phyloP scores from a whole-genome alignment of 345 rosid species.

The Luvunga scandens region DNA sequence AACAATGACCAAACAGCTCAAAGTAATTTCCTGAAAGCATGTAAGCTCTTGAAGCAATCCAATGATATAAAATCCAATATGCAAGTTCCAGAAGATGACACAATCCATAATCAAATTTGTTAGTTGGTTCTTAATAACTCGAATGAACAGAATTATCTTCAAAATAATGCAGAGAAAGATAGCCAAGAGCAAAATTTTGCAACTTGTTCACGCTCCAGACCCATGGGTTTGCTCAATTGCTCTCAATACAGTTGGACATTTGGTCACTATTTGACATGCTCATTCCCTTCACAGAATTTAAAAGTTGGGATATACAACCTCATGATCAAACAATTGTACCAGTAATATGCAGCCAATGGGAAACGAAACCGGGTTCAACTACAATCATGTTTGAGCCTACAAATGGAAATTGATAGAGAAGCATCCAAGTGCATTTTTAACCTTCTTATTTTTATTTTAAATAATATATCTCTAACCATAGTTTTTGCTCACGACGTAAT shows the following conservation, averaged over 20 bases:
- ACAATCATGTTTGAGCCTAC: not conserved
- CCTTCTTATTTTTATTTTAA: not conserved
- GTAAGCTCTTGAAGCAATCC: not conserved
- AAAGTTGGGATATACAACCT: not conserved
- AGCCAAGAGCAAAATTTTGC: not conserved
- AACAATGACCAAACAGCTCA: not conserved
- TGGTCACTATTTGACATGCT: not conserved
- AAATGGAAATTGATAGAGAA: not conserved
- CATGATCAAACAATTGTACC: not conserved
- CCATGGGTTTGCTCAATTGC: not conserved
- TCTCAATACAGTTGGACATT: not conserved
- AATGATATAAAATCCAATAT: not conserved
- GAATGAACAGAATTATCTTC: not conserved
- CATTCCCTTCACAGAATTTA: not conserved
- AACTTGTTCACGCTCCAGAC: not conserved
- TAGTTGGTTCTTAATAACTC: not conserved
- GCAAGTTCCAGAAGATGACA: not conserved
- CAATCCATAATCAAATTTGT: not conserved
- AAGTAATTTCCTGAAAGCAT: not conserved
- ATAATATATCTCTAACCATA: not conserved
- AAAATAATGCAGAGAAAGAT: not conserved
- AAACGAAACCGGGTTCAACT: not conserved
- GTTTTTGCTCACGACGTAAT: not conserved
- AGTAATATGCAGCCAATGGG: not conserved
- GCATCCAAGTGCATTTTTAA: not conserved